phyloP scores from a whole-genome alignment of 192 early-diverging fungal genomes.

The Coemansia sp. region DNA sequence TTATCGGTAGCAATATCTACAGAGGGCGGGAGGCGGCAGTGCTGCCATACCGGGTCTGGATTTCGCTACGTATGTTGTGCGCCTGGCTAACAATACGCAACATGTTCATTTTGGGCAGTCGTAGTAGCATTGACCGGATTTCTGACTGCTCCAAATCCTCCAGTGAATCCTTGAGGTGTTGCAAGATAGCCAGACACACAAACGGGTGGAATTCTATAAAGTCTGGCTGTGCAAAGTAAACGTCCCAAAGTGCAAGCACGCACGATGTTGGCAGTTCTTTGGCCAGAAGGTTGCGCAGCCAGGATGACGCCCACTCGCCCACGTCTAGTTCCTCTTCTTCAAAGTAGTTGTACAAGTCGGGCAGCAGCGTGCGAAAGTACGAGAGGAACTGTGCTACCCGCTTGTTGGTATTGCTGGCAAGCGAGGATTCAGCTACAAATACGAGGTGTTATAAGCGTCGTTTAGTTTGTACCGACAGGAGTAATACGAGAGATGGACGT shows the following conservation, averaged over 20 bases:
- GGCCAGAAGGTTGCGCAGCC: conserved; percentile 77
- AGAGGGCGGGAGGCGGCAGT: not conserved
- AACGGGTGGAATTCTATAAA: conserved; percentile 81
- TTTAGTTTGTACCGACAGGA: not conserved
- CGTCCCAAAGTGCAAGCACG: conserved; percentile 83
- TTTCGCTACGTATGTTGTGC: conserved; percentile 68
- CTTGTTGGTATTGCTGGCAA: conserved; percentile 64
- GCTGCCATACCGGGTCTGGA: conserved; percentile 58
- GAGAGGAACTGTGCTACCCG: conserved; percentile 83
- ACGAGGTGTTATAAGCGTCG: not conserved
- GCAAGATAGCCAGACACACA: conserved; percentile 84
- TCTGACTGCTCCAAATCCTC: conserved; percentile 92
- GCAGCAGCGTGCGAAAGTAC: conserved; percentile 77
- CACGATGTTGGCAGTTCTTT: conserved; percentile 82
- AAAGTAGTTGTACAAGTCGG: conserved; percentile 91
- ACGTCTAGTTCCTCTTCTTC: conserved; percentile 92
- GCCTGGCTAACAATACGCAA: conserved; percentile 68
- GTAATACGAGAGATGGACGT: no score
- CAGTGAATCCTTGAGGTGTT: conserved; percentile 70
- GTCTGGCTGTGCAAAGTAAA: conserved; percentile 78
- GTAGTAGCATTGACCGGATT: conserved; percentile 78
- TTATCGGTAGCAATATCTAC: conserved; percentile 1
- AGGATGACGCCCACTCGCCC: conserved; percentile 82
- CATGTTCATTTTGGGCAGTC: conserved; percentile 75
- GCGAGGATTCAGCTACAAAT: conserved; percentile 67